A percentile compares a stretch with the other conserved stretches of the same genome.
phyloP scores from a whole-genome alignment of 2,329 filamentous ascomycete species.

The Sarocladium brachiariae region DNA sequence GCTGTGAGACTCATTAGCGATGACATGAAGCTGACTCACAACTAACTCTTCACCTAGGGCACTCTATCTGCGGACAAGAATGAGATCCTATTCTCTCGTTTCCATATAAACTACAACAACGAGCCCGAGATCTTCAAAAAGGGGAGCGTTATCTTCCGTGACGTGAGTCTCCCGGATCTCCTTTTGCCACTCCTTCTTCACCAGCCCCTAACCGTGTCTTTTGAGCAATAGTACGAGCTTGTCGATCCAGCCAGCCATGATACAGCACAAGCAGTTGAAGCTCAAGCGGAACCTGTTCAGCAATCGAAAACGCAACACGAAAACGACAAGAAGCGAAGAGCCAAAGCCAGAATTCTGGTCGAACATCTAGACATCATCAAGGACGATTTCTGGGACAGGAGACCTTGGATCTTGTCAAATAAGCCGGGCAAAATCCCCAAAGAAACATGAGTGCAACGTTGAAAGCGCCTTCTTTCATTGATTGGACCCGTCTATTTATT shows the following conservation, averaged over 20 bases:
- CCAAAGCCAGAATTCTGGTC: slow-evolving; percentile 73
- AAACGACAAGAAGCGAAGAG: slow-evolving; percentile 71
- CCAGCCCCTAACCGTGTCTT: too few relatives aligned
- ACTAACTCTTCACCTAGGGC: slow-evolving; percentile 45
- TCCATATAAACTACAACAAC: slow-evolving; percentile 96
- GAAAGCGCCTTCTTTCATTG: neutral
- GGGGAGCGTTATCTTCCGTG: slow-evolving; percentile 81
- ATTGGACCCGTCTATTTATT: neutral
- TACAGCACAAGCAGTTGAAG: slow-evolving; percentile 38
- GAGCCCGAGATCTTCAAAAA: slow-evolving; percentile 90
- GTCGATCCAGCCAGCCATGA: slow-evolving; percentile 51
- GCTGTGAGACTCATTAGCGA: slow-evolving; percentile 59
- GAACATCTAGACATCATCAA: slow-evolving; percentile 92
- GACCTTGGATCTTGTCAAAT: slow-evolving; percentile 77
- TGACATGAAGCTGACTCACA: too few relatives aligned
- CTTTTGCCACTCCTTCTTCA: neutral
- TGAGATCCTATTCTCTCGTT: slow-evolving; percentile 84
- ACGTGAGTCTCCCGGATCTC: slow-evolving; percentile 42
- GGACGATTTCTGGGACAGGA: slow-evolving; percentile 84
- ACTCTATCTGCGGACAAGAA: slow-evolving; percentile 86
- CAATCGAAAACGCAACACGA: slow-evolving; percentile 76
- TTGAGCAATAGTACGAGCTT: slow-evolving; percentile 57
- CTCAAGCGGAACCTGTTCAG: slow-evolving; percentile 43
- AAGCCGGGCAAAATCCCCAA: slow-evolving; percentile 66
- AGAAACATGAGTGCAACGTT: slow-evolving; percentile 28